Base-by-base conservation (phyloP, 2,329 filamentous ascomycete species). In the Fusarium nodosum region DNA sequence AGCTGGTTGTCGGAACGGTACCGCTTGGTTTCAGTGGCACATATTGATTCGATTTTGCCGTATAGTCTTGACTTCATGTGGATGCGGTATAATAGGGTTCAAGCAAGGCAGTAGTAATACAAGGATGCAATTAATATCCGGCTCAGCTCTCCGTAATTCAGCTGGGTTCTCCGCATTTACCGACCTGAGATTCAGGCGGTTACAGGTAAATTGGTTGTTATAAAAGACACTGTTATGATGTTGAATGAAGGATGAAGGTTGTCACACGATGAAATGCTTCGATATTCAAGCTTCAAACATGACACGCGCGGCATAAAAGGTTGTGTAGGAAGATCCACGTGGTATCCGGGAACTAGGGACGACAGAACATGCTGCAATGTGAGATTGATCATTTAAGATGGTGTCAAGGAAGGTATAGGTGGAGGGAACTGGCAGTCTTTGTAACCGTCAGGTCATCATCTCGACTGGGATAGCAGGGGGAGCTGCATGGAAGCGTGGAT, bases 321-420 rank as follows among this genome's bases (percentile, higher is more conserved):
- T 34, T 48, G 41, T 22, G 30, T 41, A 36, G 33, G 42, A 50
- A 47, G 59, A 46, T 56, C 64, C 67, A 69, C 67, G 66, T 69
- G 66, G 67, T 70, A 55, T 44, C 61, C 54, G 50, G 62, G 66
- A 70, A 67, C 67, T 68, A 67, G 66, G 67, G 45, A 68, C 53
- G 38, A 59, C 44, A 42, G 41, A 59, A 36, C 28, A 62, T 33
- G 16, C n/a, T 58, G 45, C 39, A 66, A 26, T 31, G 45, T 42
- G 48, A 55, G 24, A 48, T 36, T 47, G 15, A 18, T 34, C n/a
- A 13, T 50, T 30, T 15, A 58, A 55, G 36, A 39, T 64, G 48
- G 62, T 68, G 62, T 53, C 34, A 53, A 38, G 15, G 16, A 50
- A 24, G 18, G 42, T 52, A 16, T 52, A 9, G 55, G 28, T 67